These are phyloP conservation scores for Beauveria caledonica DNA, from an alignment of 2,329 filamentous ascomycete species.

Conservation along the genomic window DNA sequence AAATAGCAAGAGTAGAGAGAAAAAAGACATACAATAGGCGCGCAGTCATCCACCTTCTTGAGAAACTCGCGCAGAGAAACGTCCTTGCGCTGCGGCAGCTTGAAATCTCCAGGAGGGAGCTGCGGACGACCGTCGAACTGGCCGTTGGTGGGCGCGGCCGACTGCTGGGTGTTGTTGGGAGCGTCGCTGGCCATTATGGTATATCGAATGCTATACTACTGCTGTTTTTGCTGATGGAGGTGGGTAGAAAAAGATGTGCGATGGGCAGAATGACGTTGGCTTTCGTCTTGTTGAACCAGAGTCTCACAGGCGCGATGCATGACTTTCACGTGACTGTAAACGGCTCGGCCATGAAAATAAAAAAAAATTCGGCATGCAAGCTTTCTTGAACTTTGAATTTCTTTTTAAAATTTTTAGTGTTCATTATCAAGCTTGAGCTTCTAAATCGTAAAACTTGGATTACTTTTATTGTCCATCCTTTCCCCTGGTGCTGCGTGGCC, in stretches of 20 bases:
- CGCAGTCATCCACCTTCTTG: slow-evolving; percentile 95
- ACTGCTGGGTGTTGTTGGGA: slow-evolving; percentile 26
- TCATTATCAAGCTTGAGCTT: not conserved
- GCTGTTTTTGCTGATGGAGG: not conserved
- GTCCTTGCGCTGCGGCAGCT: slow-evolving; percentile 78
- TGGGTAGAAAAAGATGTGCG: not conserved
- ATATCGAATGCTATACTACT: not conserved
- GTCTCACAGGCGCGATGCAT: not conserved
- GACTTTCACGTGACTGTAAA: not conserved
- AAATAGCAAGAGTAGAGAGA: not conserved
- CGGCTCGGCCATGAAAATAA: not conserved
- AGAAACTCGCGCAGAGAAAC: slow-evolving; percentile 87
- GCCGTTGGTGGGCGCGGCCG: slow-evolving; percentile 21
- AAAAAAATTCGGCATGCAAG: not conserved
- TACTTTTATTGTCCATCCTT: not conserved
- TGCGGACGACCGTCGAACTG: slow-evolving; percentile 23
- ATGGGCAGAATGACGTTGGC: slow-evolving; percentile 10
- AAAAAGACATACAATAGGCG: slow-evolving; percentile 70
- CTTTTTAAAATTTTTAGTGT: not conserved
- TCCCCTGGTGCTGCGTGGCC: not conserved
- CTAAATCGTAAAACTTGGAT: slow-evolving; percentile 6
- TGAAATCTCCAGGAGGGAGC: slow-evolving; percentile 43
- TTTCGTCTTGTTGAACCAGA: slow-evolving; percentile 10
- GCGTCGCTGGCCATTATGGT: slow-evolving; percentile 28
- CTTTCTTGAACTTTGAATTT: not conserved